Evolutionary conservation across 306 rosid species (phyloP).

Genomic region (Canavalia gladiata): DNA sequence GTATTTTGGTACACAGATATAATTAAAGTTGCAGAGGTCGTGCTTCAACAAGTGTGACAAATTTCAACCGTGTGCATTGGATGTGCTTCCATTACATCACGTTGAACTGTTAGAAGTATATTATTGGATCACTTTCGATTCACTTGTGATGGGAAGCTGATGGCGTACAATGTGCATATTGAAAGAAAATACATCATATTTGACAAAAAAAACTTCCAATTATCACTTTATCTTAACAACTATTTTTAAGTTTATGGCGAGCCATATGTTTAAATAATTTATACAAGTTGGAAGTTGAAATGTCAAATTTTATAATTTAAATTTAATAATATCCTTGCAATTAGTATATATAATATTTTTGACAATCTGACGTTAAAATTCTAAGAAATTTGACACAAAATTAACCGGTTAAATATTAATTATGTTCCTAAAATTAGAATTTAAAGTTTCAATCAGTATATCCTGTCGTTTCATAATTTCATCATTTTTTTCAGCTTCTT

Average conservation of each 20-base stretch:
- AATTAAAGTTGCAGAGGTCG: constrained; percentile 1
- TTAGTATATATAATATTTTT: neutral
- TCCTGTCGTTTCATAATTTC: neutral
- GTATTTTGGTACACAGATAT: constrained; percentile 28
- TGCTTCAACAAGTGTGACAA: constrained; percentile 31
- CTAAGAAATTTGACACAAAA: neutral
- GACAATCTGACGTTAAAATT: neutral
- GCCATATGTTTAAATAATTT: neutral
- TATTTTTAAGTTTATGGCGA: neutral
- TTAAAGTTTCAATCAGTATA: neutral
- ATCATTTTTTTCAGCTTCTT: neutral
- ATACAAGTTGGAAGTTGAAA: neutral
- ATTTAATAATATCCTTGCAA: neutral
- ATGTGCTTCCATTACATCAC: constrained; percentile 27
- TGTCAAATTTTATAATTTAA: neutral
- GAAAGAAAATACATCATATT: neutral
- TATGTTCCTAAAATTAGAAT: neutral
- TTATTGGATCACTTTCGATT: constrained; percentile 26
- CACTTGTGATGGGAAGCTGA: neutral
- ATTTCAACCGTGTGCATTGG: constrained; percentile 24
- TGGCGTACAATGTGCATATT: neutral
- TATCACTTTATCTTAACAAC: neutral
- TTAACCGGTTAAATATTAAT: neutral
- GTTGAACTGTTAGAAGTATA: neutral
- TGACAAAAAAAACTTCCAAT: neutral